Base-by-base conservation (phyloP, 306 rosid species). In the Malus sieversii region DNA sequence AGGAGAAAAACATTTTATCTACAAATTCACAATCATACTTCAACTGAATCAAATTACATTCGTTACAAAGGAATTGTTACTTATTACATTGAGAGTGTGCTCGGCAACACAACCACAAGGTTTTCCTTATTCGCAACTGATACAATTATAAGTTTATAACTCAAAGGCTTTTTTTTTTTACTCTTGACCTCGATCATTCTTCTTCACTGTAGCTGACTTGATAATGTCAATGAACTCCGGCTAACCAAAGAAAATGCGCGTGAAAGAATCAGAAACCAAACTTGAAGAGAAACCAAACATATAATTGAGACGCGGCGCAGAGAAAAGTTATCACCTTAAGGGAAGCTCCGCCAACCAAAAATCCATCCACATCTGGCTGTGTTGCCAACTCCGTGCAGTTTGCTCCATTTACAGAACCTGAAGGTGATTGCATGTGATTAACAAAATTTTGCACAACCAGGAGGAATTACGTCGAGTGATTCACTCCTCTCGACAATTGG, bases 291-390 rank as follows among this genome's bases (percentile, higher is more conserved):
- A 85, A 70, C 61, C 73, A 79, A 45, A 51, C 38, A 69, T 64
- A 42, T 23, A 42, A 44, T 19, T 27, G 13, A n/a, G 61, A 75
- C 16, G 68, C 38, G 27, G 32, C 18, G 30, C 5, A 14, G 61
- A 44, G 46, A 52, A 16, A 38, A 57, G 20, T 2, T 33, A 10
- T 55, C 65, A 90, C 96, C 97, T 91, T 88, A 45, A 91, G 84
- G 63, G 97, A 94, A 87, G 97, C 97, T 85, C 97, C 97, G 5
- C 98, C 98, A 66, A 92, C 97, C 86, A 94, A 85, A 88, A 94
- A 94, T 59, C 96, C 98, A 84, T 94, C 98, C 71, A 94, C 72
- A 73, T 94, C 98, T 25, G 88, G 88, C 83, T 92, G 94, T 38
- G 76, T 76, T 70, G 97, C 97, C 86, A 94, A 71, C 78, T 94